Evolutionary conservation across 2,329 filamentous ascomycete species (phyloP), one percentile per base, ranked within the genome.

Genomic region (Escovopsis sp.): DNA sequence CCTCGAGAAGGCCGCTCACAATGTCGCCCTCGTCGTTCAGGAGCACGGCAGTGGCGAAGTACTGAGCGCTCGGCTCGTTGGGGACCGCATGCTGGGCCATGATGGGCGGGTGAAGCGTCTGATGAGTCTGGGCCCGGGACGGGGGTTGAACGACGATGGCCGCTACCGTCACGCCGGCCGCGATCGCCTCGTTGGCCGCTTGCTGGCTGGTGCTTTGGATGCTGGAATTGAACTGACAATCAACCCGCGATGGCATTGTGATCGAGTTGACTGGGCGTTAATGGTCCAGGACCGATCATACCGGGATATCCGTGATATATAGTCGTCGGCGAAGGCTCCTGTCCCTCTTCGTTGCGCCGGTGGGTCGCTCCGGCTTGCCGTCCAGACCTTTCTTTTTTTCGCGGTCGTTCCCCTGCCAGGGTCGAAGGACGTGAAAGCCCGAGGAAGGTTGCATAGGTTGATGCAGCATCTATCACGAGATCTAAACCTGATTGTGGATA

Each of bases 21-120:
- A 53, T 44, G 2, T 30, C 32, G 5, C 51, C 49, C 1, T 46
- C 15, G 2, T 33, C 33, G 30, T 49, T 48, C 0, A 59, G 20
- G 2, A 60, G 45, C 1, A 50, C 25, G 4, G 47, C 50, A 42
- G 50, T 58, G 35, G 53, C 53, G 37, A 59, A 58, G 41, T 53
- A 54, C 30, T 52, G 44, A 15, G 39, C 40, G 2, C 36, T 35
- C 4, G 49, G 10, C 6, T 47, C 10, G 4, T 35, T 10, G 39
- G 30, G 42, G 11, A 43, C 42, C 5, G 37, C 37, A 1, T 56
- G 39, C 34, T 50, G 37, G 20, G 45, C 51, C 14, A 55, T 32
- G 11, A 56, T 15, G 13, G 52, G 46, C 4, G 54, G 57, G 34
- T 50, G 36, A 5, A 61, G 25, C 7, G 24, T 31, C 14, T 47